Evolutionary conservation across 2,329 filamentous ascomycete species (phyloP).

Genomic region (Zymoseptoria passerinii): DNA sequence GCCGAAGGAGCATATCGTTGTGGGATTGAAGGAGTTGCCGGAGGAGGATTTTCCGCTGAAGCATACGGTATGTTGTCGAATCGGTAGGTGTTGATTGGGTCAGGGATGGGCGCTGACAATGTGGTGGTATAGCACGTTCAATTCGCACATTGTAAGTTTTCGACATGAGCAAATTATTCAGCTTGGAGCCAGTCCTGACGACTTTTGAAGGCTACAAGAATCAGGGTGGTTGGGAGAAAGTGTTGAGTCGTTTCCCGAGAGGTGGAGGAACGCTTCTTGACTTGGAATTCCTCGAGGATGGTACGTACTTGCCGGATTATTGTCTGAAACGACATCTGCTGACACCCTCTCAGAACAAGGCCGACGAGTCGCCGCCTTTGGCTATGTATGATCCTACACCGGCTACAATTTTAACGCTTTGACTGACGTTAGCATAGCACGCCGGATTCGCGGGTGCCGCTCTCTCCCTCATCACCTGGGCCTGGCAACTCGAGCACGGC

Average conservation of each 20-base stretch:
- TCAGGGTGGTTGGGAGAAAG: conserved; percentile 69
- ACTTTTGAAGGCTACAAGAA: conserved; percentile 28
- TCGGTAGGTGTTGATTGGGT: neutral
- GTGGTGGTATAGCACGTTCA: conserved; percentile 25
- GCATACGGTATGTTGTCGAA: conserved; percentile 43
- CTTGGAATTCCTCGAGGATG: conserved; percentile 74
- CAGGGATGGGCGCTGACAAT: neutral
- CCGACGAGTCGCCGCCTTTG: conserved; percentile 63
- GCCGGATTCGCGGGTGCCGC: conserved; percentile 63
- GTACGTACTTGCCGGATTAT: neutral
- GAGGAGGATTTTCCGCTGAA: conserved; percentile 58
- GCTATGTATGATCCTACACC: conserved; percentile 33
- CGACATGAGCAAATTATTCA: neutral
- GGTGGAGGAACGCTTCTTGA: conserved; percentile 74
- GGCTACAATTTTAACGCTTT: neutral
- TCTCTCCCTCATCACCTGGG: conserved; percentile 67
- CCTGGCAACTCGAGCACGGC: conserved; percentile 68
- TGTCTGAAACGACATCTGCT: neutral
- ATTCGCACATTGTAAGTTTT: conserved; percentile 30
- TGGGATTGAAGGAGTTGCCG: conserved; percentile 37
- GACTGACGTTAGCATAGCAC: conserved; percentile 47
- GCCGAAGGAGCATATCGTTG: conserved; percentile 33
- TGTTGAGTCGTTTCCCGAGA: conserved; percentile 68
- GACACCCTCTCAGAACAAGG: conserved; percentile 43
- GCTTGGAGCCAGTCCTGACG: conserved; percentile 1